Percentiles rank a stretch among this genome's conserved stretches.
phyloP scores from a whole-genome alignment of 176 grass and related monocot genomes.

The Musa troglodytarum region DNA sequence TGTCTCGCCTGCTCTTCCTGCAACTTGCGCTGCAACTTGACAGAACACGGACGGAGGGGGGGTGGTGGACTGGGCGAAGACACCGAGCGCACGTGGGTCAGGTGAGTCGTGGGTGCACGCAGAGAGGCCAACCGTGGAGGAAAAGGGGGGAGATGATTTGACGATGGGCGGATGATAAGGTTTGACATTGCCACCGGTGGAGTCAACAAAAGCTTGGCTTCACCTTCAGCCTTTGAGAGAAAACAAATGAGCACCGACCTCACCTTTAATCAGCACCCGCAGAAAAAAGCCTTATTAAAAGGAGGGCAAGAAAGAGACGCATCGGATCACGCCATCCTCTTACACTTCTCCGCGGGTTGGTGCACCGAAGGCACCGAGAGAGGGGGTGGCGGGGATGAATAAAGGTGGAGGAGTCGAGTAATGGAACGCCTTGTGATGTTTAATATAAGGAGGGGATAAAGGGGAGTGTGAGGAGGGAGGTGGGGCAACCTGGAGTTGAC shows the following conservation, averaged over 20 bases:
- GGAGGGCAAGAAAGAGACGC: neutral
- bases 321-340: neutral
- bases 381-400: neutral
- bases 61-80: no score
- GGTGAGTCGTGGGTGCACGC: neutral
- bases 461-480: neutral
- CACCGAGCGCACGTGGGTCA: neutral
- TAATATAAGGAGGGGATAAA: neutral
- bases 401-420: neutral
- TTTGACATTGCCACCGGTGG: no score
- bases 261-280: no score
- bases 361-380: neutral
- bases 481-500: conserved; percentile 26
- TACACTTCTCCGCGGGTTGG: neutral
- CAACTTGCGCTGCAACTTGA: conserved; percentile 1
- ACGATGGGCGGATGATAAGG: no score
- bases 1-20: no score
- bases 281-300: neutral
- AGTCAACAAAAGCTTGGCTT: conserved; percentile 8
- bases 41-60: neutral
- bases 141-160: no score
- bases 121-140: no score
- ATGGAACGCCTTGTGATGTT: neutral
- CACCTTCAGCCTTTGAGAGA: neutral
- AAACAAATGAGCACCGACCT: no score